A percentile compares a stretch with the other conserved stretches of the same genome.
These are phyloP conservation scores for Neoboletus brunneissimus DNA, from an alignment of 768 basidiomycete species.

Conservation along the genomic window DNA sequence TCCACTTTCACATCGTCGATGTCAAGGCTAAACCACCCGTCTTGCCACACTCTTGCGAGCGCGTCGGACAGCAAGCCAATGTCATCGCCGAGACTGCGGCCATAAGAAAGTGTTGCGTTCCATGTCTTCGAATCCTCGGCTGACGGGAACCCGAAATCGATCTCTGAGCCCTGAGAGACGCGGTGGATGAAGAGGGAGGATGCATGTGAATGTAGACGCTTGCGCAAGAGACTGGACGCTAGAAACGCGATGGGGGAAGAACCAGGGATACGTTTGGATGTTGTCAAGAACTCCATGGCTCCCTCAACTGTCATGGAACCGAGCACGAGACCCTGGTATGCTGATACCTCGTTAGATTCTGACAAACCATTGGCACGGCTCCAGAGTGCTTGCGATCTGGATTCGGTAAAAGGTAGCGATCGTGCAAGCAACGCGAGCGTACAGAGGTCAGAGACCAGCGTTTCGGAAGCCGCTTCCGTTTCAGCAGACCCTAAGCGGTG, in stretches of 20 bases:
- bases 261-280: conserved; percentile 8
- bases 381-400: conserved; percentile 48
- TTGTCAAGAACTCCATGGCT: conserved; percentile 42
- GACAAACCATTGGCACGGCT: conserved; percentile 29
- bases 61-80: conserved; percentile 51
- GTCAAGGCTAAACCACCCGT: conserved; percentile 26
- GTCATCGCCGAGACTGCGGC: conserved; percentile 60
- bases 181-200: conserved; percentile 52
- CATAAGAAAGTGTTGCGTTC: conserved; percentile 52
- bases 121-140: conserved; percentile 37
- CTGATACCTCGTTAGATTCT: conserved; percentile 31
- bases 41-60: conserved; percentile 58
- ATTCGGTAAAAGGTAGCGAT: conserved; percentile 35
- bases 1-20: conserved; percentile 32
- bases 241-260: conserved; percentile 48
- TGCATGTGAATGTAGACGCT: conserved; percentile 51
- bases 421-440: conserved; percentile 58
- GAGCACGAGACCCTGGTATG: conserved; percentile 57
- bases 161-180: conserved; percentile 29
- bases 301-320: conserved; percentile 50
- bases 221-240: conserved; percentile 48
- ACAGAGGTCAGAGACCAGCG: conserved; percentile 46
- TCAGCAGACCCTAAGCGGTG: conserved; percentile 12
- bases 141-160: conserved; percentile 14
- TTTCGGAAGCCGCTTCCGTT: conserved; percentile 24